Base-by-base conservation (phyloP, 2,329 filamentous ascomycete genomes). In the Didymella pinodella region DNA sequence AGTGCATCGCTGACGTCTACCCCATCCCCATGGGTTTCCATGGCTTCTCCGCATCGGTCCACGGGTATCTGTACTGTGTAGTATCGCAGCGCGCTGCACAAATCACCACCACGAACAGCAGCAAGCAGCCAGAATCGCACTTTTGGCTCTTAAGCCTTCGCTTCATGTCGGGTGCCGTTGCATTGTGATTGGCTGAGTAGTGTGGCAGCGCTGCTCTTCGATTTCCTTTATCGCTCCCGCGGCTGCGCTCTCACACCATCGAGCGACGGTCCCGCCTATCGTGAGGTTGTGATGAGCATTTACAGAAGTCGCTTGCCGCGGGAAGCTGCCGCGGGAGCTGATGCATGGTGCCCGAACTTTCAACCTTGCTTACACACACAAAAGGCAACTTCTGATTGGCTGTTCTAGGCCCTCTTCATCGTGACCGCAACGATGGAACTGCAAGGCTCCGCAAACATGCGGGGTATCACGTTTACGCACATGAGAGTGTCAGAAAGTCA, bases 241-340 rank as follows among this genome's bases (percentile, higher is more conserved):
- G 56, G 56, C 26, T 29, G 32, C 26, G 16, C 14, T 38, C 26
- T 50, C 38, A 49, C 38, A 49, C 29, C 29, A 38, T 48, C 28
- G n/a, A 14, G n/a, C n/a, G 3, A 22, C 28, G n/a, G 45, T 25
- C 34, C 38, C 18, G 29, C 45, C 49, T 31, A 45, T 58, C 31
- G 14, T 7, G 3, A 31, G n/a, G n/a, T 2, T 41, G 4, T 14
- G 2, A 7, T 4, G 2, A 14, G 41, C 8, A 6, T 8, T 14
- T 36, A 4, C 20, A 22, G 7, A 12, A 5, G 12, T 14, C 31
- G 7, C 26, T 50, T 58, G 31, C 56, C 55, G 49, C 55, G 55
- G 55, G 44, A 53, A 22, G 25, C n/a, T 54, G 38, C 56, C 56
- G 56, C 56, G 56, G 56, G 56, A 49, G 55, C 48, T 57, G 43